A percentile compares a stretch with the other conserved stretches of the same genome.
Conservation (phyloP, 768 basidiomycete genomes). For the Leccinellum rugosiceps region DNA sequence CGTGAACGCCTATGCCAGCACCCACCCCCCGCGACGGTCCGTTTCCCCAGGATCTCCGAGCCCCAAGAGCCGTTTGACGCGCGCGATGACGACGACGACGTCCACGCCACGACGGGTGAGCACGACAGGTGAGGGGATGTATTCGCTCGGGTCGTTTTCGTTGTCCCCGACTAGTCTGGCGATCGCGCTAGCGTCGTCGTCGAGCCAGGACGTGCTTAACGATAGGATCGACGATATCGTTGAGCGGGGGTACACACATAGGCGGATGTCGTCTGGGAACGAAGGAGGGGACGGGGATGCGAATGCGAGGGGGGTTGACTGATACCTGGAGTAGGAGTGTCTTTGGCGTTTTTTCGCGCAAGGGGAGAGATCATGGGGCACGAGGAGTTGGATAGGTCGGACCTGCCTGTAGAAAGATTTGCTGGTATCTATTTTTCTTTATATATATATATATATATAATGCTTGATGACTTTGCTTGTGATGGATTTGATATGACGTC, state of each 20-base stretch:
- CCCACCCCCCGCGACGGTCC: background rate
- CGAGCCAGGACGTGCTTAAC: slow-evolving; percentile 26
- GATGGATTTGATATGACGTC: too few species aligned
- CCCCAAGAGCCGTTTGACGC: slow-evolving; percentile 8
- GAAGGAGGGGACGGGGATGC: background rate
- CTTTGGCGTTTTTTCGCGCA: too few species aligned
- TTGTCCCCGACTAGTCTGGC: slow-evolving; percentile 24
- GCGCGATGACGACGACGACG: background rate
- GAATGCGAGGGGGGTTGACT: too few species aligned
- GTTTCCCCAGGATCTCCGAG: slow-evolving; percentile 7
- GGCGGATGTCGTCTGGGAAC: background rate
- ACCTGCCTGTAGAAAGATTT: too few species aligned
- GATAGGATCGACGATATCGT: slow-evolving; percentile 37
- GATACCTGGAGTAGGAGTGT: background rate
- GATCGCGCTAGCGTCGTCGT: slow-evolving; percentile 18
- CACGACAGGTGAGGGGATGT: background rate
- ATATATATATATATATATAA: too few species aligned
- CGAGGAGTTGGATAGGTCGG: too few species aligned
- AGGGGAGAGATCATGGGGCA: too few species aligned
- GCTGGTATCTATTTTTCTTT: background rate
- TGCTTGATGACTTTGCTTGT: too few species aligned
- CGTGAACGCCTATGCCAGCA: background rate
- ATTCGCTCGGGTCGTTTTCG: slow-evolving; percentile 20
- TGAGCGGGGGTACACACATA: slow-evolving; percentile 33
- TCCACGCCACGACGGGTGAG: slow-evolving; percentile 1